Evolutionary conservation across 2,329 filamentous ascomycete species (phyloP), one percentile per base, ranked within the genome.

Genomic region (Sporothrix pseudoabietina): DNA sequence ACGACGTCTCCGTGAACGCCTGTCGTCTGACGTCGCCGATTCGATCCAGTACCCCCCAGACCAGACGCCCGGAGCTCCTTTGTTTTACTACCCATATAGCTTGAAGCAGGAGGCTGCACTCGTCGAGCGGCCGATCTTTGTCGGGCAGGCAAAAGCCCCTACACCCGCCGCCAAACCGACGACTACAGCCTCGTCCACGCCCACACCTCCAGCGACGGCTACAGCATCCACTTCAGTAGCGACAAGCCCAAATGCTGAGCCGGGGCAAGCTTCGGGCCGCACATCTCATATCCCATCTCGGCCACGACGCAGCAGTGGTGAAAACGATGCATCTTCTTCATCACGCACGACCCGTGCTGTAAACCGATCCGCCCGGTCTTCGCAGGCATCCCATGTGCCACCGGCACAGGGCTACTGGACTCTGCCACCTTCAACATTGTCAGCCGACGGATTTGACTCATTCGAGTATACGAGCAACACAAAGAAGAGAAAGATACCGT

Each of bases 401-500:
- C 69, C 73, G 9, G 47, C 71, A 3, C 57, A 72, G 2, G 85
- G 85, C 72, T 82, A 84, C 22, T 85, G 89, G 68, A 66, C 73
- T 0, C 49, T 91, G 68, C 87, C 87, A 59, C 94, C 93, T 14
- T 90, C 91, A 32, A 87, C 88, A 6, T 91, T 91, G 4, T 92
- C 91, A 2, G 84, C 89, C 12, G 95, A 98, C 80, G 94, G 94
- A 16, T 98, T 98, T 81, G 96, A 99, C 81, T 96, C 94, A 7
- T 97, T 98, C 78, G 96, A 99, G 82, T 98, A 98, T 79, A 97
- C 94, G 49, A 98, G 97, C 81, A 99, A 99, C 81, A 99, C 99
- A 83, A 99, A 98, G 85, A 98, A 99, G 82, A 89, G 96, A 77
- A 99, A 99, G 83, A 98, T 99, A 52, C 96, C 96, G 0, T 94